Base-by-base conservation (phyloP, 176 grass and related monocot genomes). In the Eragrostis curvula region DNA sequence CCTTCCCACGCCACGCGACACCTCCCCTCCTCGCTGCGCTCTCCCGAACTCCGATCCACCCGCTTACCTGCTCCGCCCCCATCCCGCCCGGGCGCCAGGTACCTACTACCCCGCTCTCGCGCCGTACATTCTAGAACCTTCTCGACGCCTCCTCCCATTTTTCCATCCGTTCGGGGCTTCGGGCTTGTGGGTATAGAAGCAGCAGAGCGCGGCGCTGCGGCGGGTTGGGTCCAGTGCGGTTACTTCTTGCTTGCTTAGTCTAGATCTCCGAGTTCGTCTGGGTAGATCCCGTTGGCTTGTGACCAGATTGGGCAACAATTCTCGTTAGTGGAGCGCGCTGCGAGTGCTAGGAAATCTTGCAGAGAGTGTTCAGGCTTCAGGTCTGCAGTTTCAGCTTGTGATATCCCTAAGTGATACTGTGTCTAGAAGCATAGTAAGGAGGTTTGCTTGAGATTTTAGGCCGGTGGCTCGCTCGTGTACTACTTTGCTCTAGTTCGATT, bases 101-200 rank as follows among this genome's bases (percentile, higher is more conserved):
- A 73, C 67, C 58, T 23, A 17, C 66, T 24, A 59, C 36, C 8
- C 25, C 28, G 30, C 17, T 12, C 14, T 5, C 27, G 14, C 49
- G 13, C 41, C 16, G 21, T 18, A n/a, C 18, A 12, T 73, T 67
- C 74, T 21, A 47, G 61, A 87, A 75, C 70, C 62, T 75, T 81
- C 78, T 25, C 7, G 41, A 40, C 10, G 20, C 41, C 36, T 25
- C 41, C 49, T 18, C 17, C 62, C 28, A 2, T 13, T 32, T 13
- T 47, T 1, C 2, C 17, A 5, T 18, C 17, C 21, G 15, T 44
- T 9, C 3, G 45, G 17, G 55, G 72, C 25, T 61, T 17, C 57
- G 23, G 23, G 58, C 58, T 61, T 6, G 24, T 12, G 58, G 23
- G 23, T 6, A 11, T 61, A 12, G 3, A 61, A 14, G 23, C 58